A percentile compares a stretch with the other conserved stretches of the same genome.
These are phyloP conservation scores for Setaria viridis DNA, from an alignment of 202 grass and related monocot genomes.

Conservation along the genomic window DNA sequence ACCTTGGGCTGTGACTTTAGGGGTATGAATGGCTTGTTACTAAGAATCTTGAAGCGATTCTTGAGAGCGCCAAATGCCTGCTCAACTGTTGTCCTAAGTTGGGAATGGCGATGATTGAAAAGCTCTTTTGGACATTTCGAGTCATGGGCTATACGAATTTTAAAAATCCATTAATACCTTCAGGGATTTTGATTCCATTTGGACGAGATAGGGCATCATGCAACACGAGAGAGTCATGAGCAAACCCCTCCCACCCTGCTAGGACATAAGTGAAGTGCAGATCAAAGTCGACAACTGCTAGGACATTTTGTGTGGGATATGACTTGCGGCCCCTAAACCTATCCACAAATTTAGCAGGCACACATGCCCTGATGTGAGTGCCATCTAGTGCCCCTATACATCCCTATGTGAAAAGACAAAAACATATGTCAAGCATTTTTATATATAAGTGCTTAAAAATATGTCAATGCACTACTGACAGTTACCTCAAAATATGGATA, in stretches of 20 bases:
- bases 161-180: neutral
- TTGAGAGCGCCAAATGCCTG: neutral
- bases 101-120: slow-evolving; percentile 4
- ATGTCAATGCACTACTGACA: neutral
- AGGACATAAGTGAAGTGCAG: slow-evolving; percentile 16
- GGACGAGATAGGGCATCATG: neutral
- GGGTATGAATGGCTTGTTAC: neutral
- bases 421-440: neutral
- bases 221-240: neutral
- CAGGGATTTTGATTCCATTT: neutral
- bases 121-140: slow-evolving; percentile 14
- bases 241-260: slow-evolving; percentile 5
- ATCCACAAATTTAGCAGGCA: neutral
- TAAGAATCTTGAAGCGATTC: slow-evolving; percentile 7
- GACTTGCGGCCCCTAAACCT: neutral
- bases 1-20: neutral
- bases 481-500: slow-evolving; percentile 47
- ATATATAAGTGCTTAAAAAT: neutral
- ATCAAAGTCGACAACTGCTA: slow-evolving; percentile 1
- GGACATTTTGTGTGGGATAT: slow-evolving; percentile 2
- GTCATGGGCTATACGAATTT: neutral
- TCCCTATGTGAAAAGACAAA: neutral
- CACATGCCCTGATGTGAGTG: slow-evolving; percentile 14
- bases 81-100: slow-evolving; percentile 16
- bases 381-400: slow-evolving; percentile 40